A percentile compares a stretch with the other conserved stretches of the same genome.
Conservation (phyloP, 2,329 filamentous ascomycete genomes). For the Diaporthe citrichinensis region DNA sequence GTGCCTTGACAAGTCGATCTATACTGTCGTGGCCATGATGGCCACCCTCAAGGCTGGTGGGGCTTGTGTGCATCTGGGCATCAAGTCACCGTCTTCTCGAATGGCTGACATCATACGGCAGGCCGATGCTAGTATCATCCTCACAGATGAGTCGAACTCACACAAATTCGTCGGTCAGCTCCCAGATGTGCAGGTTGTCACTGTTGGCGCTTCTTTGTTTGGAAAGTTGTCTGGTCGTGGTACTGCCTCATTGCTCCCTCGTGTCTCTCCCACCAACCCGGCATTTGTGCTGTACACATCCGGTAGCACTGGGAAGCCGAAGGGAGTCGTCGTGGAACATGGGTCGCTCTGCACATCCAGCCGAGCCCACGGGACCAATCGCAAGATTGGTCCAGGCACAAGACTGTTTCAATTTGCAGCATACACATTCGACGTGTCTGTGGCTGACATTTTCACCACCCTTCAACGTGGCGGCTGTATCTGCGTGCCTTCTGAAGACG, state of each 20-base stretch:
- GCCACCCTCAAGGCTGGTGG: neutral
- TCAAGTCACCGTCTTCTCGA: neutral
- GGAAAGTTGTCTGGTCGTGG: neutral
- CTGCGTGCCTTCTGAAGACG: neutral
- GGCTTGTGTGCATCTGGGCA: neutral
- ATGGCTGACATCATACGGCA: neutral
- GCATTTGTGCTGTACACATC: neutral
- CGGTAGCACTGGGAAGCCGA: neutral
- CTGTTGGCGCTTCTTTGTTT: neutral
- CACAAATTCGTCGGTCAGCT: neutral
- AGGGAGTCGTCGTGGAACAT: neutral
- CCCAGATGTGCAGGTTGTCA: neutral
- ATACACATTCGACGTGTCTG: neutral
- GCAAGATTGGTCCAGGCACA: neutral
- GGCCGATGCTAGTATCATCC: neutral
- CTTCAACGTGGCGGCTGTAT: neutral
- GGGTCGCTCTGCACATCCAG: neutral
- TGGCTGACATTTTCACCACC: neutral
- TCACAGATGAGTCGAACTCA: neutral
- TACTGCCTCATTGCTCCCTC: neutral
- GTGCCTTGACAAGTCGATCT: neutral
- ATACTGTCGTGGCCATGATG: neutral
- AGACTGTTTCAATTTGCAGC: neutral
- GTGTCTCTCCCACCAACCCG: neutral
- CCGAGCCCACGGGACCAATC: neutral